A percentile compares a stretch with the other conserved stretches of the same genome.
These are phyloP conservation scores for Angomonas deanei DNA, from an alignment of 208 protist genomes.

Conservation along the genomic window DNA sequence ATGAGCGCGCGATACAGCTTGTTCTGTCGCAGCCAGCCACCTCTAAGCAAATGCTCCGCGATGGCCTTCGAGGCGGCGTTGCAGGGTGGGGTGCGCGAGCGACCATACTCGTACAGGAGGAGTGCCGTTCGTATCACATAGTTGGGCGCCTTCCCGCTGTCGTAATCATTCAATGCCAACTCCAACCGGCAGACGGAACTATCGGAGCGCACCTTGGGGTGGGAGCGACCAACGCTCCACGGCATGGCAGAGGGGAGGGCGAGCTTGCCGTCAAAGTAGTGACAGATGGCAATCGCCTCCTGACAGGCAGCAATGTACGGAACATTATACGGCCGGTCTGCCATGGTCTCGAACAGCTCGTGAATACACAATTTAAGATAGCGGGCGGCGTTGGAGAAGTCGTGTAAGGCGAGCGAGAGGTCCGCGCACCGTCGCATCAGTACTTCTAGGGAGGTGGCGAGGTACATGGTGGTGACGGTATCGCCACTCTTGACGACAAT, in stretches of 20 bases:
- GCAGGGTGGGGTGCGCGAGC: conserved; percentile 47
- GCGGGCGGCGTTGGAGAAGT: conserved; percentile 48
- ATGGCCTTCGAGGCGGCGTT: conserved; percentile 33
- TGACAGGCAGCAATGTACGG: conserved; percentile 66
- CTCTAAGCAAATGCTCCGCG: conserved; percentile 47
- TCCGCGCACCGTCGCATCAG: conserved; percentile 79
- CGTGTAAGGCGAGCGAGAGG: conserved; percentile 49
- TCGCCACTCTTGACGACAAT: conserved; percentile 1
- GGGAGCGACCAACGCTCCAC: conserved; percentile 38
- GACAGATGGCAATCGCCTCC: conserved; percentile 62
- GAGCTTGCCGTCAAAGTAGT: conserved; percentile 41
- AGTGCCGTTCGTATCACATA: conserved; percentile 58
- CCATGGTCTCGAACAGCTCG: conserved; percentile 56
- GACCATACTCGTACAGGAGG: conserved; percentile 61
- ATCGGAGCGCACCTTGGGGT: conserved; percentile 16
- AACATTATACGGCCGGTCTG: conserved; percentile 58
- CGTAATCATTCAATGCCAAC: conserved; percentile 62
- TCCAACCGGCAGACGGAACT: conserved; percentile 55
- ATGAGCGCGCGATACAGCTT: conserved; percentile 42
- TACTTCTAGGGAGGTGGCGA: conserved; percentile 69
- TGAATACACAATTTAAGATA: conserved; percentile 76
- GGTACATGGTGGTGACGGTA: conserved; percentile 25
- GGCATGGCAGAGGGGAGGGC: conserved; percentile 41
- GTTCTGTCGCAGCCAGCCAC: conserved; percentile 26
- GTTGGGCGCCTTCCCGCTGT: conserved; percentile 21